Base-by-base conservation (phyloP, 257 asterid species). In the Eucommia ulmoides region DNA sequence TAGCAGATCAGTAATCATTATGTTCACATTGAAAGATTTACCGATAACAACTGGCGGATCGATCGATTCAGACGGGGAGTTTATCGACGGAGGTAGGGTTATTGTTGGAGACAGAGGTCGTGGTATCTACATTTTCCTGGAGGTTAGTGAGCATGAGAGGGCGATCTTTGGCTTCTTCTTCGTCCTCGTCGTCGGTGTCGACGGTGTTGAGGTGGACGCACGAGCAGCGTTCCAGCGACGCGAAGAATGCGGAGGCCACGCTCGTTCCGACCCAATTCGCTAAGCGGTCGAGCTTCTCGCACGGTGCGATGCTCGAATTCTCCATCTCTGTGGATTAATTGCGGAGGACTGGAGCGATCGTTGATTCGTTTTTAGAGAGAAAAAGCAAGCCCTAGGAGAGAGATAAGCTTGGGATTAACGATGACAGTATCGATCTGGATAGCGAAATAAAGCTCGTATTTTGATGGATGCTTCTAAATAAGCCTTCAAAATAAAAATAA, bases 151-250 rank as follows among this genome's bases (percentile, higher is more conserved):
- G 68, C 77, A 88, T 77, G 24, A 88, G 78, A 16, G 97, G 97
- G n/a, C 82, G 92, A 60, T 84, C 97, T 44, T 84, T 82, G 20
- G 97, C 86, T 69, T 88, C 97, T 61, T 75, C 73, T 0, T 58
- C 81, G 9, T 68, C 85, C 21, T 80, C 94, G 20, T 80, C 94
- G 29, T 88, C 97, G 55, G 85, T 64, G 48, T 88, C 48, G 48
- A 54, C 74, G 59, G 97, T 84, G 48, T 76, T 68, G 59, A 88
- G 82, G 56, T 77, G 81, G 53, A 88, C 92, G 73, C 95, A 88
- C 48, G 97, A 79, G 60, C 93, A 88, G n/a, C 97, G 82, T 59
- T 88, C 97, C 20, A 88, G 77, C n/a, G 97, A 88, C 25, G 94
- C 84, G 71, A 88, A 88, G 75, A 88, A 88, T 21, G 95, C 97